phyloP scores from a whole-genome alignment of 2,329 filamentous ascomycete genomes.

The Penicillium sp. region DNA sequence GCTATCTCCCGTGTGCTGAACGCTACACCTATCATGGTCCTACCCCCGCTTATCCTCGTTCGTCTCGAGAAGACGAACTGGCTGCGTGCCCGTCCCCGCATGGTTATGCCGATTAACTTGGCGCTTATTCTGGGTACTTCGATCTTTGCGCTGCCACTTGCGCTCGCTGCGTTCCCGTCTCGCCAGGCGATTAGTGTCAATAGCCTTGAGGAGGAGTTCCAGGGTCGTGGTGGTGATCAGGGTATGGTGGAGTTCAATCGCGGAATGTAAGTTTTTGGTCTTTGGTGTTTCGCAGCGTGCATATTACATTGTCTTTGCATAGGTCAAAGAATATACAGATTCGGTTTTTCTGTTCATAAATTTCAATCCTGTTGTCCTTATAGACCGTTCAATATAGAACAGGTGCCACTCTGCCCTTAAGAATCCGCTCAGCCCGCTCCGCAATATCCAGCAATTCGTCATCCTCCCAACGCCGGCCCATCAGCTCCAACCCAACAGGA shows the following conservation, averaged over 20 bases:
- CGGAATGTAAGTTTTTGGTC: conserved; percentile 64
- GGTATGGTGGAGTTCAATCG: conserved; percentile 95
- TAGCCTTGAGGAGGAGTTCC: conserved; percentile 81
- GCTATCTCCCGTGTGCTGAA: conserved; percentile 89
- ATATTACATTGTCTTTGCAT: conserved; percentile 5
- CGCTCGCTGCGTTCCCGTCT: conserved; percentile 89
- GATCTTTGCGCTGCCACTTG: conserved; percentile 82
- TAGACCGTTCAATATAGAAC: neutral
- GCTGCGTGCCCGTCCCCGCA: conserved; percentile 71
- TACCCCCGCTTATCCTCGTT: conserved; percentile 83
- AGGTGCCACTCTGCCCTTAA: conserved; percentile 49
- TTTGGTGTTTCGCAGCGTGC: conserved; percentile 7
- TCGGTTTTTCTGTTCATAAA: neutral
- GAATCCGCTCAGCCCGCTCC: conserved; percentile 49
- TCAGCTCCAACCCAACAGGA: conserved; percentile 63
- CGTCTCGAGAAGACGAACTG: conserved; percentile 79
- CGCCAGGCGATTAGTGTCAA: conserved; percentile 75
- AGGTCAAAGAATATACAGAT: neutral
- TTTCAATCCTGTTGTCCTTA: neutral
- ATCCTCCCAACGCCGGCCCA: conserved; percentile 58
- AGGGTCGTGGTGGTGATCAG: conserved; percentile 70
- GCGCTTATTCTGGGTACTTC: conserved; percentile 82
- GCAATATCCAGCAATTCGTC: conserved; percentile 54
- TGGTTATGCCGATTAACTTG: conserved; percentile 80
- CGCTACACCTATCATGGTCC: conserved; percentile 93